A percentile compares a stretch with the other conserved stretches of the same genome.
phyloP scores from a whole-genome alignment of 2,329 filamentous ascomycete genomes.

The Paracamarosporium sp. region DNA sequence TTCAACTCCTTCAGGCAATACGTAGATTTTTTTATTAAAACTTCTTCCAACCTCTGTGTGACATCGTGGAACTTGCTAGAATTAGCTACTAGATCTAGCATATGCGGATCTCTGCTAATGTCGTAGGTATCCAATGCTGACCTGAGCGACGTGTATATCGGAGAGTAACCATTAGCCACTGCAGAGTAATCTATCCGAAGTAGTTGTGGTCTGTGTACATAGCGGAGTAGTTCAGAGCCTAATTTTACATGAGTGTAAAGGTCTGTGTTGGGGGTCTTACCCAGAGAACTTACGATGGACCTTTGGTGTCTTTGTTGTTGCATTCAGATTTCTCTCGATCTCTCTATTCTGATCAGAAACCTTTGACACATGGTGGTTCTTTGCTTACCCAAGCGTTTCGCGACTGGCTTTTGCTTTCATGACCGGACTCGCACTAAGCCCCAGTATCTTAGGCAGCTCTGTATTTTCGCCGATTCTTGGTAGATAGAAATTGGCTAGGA shows the following conservation, averaged over 20 bases:
- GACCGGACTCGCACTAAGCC: constrained; percentile 81
- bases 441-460: constrained; percentile 71
- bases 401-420: constrained; percentile 63
- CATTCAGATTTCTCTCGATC: constrained; percentile 74
- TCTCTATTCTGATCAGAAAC: constrained; percentile 39
- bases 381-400: constrained; percentile 54
- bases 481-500: constrained; percentile 78
- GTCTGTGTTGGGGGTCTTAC: background rate
- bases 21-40: constrained; percentile 41
- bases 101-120: constrained; percentile 49
- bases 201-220: constrained; percentile 72
- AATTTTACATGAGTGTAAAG: background rate
- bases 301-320: constrained; percentile 72
- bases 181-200: constrained; percentile 42
- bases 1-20: constrained; percentile 50
- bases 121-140: constrained; percentile 35
- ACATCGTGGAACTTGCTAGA: constrained; percentile 29
- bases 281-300: constrained; percentile 57
- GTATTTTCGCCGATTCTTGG: constrained; percentile 41
- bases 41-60: constrained; percentile 30
- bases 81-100: constrained; percentile 38
- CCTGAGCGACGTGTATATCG: constrained; percentile 23
- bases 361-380: background rate
- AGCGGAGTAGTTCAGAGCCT: constrained; percentile 68
- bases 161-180: constrained; percentile 13